A percentile compares a stretch with the other conserved stretches of the same genome.
Conservation (phyloP, 495 filamentous ascomycete genomes). For the Tuber aestivum region DNA sequence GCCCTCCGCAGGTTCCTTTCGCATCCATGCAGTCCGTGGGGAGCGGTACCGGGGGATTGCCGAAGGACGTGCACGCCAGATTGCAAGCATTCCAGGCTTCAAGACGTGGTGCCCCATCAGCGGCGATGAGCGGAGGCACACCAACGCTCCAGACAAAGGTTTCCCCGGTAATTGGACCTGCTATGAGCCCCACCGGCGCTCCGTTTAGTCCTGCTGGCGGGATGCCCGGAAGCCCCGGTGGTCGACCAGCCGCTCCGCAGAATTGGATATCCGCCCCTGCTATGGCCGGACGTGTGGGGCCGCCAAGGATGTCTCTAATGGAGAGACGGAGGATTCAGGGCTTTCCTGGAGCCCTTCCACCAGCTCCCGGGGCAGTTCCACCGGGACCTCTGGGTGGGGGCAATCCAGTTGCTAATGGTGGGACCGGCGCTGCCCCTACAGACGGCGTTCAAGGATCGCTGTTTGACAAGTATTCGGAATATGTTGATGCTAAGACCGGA, state of each 20-base stretch:
- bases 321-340: slow-evolving; percentile 33
- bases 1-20: slow-evolving; percentile 50
- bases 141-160: slow-evolving; percentile 43
- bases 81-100: slow-evolving; percentile 71
- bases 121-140: slow-evolving; percentile 35
- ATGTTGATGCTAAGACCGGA: slow-evolving; percentile 84
- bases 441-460: slow-evolving; percentile 52
- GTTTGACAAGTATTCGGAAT: slow-evolving; percentile 86
- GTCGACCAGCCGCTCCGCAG: slow-evolving; percentile 44
- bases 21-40: slow-evolving; percentile 47
- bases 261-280: slow-evolving; percentile 53
- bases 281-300: slow-evolving; percentile 39
- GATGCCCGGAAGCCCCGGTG: slow-evolving; percentile 34
- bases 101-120: slow-evolving; percentile 50
- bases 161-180: slow-evolving; percentile 37
- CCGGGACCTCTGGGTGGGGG: slow-evolving; percentile 9
- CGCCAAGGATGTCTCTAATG: slow-evolving; percentile 51
- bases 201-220: slow-evolving; percentile 23
- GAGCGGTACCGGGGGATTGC: slow-evolving; percentile 52
- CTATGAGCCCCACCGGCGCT: slow-evolving; percentile 24
- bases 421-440: slow-evolving; percentile 23
- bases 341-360: slow-evolving; percentile 27
- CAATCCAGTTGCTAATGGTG: slow-evolving; percentile 16
- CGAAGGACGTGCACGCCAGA: slow-evolving; percentile 71
- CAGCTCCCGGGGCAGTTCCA: slow-evolving; percentile 12